Conservation (phyloP, 352 stramenopile genomes). For the Elongisporangium prolatum region DNA sequence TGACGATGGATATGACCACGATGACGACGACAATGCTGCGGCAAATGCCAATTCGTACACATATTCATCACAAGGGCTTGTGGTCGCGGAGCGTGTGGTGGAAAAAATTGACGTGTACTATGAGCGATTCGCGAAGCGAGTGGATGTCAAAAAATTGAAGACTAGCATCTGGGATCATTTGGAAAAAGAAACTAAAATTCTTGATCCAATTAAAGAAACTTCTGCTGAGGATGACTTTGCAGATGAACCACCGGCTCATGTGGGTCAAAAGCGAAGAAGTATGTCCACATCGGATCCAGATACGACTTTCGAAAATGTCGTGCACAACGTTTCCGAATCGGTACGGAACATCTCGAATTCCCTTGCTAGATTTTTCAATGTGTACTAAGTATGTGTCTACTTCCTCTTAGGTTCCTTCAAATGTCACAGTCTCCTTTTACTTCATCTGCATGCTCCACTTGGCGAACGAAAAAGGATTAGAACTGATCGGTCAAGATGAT, state of each 20-base stretch:
- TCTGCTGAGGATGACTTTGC: not conserved
- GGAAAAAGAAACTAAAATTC: slow-evolving; percentile 35
- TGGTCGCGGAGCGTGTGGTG: slow-evolving; percentile 90
- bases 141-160: slow-evolving; percentile 97
- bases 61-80: slow-evolving; percentile 51
- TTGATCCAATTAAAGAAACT: slow-evolving; percentile 3
- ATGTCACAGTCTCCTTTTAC: slow-evolving; percentile 97
- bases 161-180: slow-evolving; percentile 91
- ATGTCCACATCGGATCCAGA: slow-evolving; percentile 1
- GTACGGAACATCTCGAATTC: slow-evolving; percentile 23
- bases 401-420: slow-evolving; percentile 77
- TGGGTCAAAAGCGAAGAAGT: not conserved
- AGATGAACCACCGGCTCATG: not conserved
- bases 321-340: slow-evolving; percentile 84
- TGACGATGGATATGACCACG: slow-evolving; percentile 30
- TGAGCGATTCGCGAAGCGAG: slow-evolving; percentile 93
- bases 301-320: slow-evolving; percentile 88
- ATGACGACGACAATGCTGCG: slow-evolving; percentile 31
- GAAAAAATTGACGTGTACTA: slow-evolving; percentile 94
- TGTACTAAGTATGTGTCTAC: not conserved
- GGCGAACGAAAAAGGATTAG: slow-evolving; percentile 97
- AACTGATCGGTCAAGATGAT: slow-evolving; percentile 76
- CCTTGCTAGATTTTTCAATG: slow-evolving; percentile 3
- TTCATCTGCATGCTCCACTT: slow-evolving; percentile 99
- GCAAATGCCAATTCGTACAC: not conserved